Evolutionary conservation across 352 stramenopile species (phyloP), one percentile per base, ranked within the genome.

Genomic region (Thalassiosira hispida): DNA sequence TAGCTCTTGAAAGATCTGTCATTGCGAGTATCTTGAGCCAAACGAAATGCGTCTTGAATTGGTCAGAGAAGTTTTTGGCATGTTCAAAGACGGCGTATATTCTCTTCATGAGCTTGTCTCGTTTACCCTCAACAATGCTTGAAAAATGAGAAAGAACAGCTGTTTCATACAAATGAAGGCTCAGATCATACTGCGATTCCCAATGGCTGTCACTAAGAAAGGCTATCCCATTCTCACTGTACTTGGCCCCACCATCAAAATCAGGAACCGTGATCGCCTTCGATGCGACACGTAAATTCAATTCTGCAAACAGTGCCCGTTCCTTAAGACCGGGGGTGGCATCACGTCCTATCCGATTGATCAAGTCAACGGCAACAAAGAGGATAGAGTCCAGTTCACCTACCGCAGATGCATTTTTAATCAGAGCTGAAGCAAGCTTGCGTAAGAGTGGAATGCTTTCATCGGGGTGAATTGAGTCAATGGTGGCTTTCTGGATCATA

Each of bases 131-230:
- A 4, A 51, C 16, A n/a, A n/a, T n/a, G 20, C 42, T 64, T 59
- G 33, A 70, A 59, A 67, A 72, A 40, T 66, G 52, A 46, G 59
- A 65, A 20, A 57, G 9, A n/a, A 73, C 46, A 57, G 73, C 44
- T n/a, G 38, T 67, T 49, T 81, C 53, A 35, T 77, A 46, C 18
- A 76, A 49, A n/a, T 59, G n/a, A 23, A 81, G 20, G 9, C 52
- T 77, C 23, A 81, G 51, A 52, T 77, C 60, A 56, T 73, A 67
- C 9, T 81, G 52, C 22, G n/a, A 25, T 67, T 76, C 44, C 73
- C 73, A 81, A 47, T 68, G 40, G 29, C 20, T 25, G 42, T 67
- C 64, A 44, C 57, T 42, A 23, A 81, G 65, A n/a, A 76, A 73
- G 2, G 64, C 29, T 66, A 75, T 66, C 6, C 64, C 73, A 38